phyloP scores from a whole-genome alignment of 176 grass and related monocot species.

The Panicum miliaceum region DNA sequence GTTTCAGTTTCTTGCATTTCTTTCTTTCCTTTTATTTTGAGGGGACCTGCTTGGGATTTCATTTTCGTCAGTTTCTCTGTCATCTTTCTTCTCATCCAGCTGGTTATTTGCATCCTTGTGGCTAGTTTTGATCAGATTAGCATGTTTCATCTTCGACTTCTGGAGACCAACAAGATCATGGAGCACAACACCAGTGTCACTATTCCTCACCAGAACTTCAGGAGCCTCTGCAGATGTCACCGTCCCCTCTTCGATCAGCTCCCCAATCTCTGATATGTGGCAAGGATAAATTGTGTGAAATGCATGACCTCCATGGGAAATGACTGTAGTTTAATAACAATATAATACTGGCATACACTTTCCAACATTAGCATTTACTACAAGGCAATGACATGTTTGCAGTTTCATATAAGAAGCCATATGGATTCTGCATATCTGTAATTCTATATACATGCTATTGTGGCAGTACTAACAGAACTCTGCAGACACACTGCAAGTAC shows the following conservation, averaged over 20 bases:
- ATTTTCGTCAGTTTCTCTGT: not conserved
- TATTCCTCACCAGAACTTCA: conserved; percentile 70
- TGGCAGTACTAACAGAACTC: not conserved
- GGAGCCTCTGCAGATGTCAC: conserved; percentile 69
- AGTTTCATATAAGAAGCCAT: not conserved
- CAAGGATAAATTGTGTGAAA: conserved; percentile 17
- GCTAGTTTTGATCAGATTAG: conserved; percentile 16
- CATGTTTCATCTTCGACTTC: conserved; percentile 49
- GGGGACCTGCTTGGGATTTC: not conserved
- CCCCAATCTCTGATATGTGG: conserved; percentile 49
- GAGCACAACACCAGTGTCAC: conserved; percentile 42
- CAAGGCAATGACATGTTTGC: not conserved
- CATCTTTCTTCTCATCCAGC: conserved; percentile 41
- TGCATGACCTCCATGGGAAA: not conserved
- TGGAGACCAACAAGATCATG: conserved; percentile 51
- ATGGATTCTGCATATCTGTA: not conserved
- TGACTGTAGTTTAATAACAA: not conserved
- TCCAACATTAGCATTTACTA: not conserved
- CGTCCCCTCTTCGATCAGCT: conserved; percentile 43
- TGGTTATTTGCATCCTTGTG: conserved; percentile 22
- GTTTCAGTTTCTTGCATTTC: not conserved
- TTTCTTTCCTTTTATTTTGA: not conserved
- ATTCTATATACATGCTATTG: not conserved
- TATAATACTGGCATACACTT: not conserved
- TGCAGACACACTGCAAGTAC: not conserved